phyloP scores from a whole-genome alignment of 331 rosid species.

The Malus hybrid region DNA sequence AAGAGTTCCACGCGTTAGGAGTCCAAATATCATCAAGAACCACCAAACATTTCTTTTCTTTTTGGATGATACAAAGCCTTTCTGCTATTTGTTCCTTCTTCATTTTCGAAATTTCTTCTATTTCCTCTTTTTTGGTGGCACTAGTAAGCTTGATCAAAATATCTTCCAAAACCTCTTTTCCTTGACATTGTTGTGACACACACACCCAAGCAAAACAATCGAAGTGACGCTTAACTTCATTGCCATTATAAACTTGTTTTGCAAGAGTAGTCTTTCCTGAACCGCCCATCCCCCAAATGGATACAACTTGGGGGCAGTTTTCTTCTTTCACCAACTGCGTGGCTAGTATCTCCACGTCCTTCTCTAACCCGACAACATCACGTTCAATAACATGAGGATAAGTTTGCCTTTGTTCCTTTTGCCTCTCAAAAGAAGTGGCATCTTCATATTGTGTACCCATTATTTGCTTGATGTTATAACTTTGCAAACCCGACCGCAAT shows the following conservation, averaged over 20 bases:
- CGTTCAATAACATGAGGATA: too few relatives aligned
- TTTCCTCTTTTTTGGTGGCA: neutral
- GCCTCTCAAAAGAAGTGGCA: too few relatives aligned
- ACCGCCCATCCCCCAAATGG: constrained; percentile 3
- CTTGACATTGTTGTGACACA: constrained; percentile 10
- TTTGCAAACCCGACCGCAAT: too few relatives aligned
- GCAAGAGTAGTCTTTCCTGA: constrained; percentile 7
- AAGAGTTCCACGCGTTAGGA: neutral
- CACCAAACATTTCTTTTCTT: neutral
- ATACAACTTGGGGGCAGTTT: neutral
- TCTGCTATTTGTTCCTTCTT: neutral
- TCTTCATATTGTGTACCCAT: too few relatives aligned
- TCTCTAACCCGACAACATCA: too few relatives aligned
- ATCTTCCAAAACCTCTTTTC: neutral
- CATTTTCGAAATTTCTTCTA: neutral
- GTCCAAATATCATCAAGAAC: constrained; percentile 8
- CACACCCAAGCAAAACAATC: constrained; percentile 13
- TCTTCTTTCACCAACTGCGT: neutral
- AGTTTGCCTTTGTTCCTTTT: too few relatives aligned
- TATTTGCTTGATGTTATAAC: too few relatives aligned
- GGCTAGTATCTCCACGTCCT: neutral
- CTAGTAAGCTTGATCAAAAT: neutral
- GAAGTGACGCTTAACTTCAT: neutral
- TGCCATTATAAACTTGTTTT: neutral
- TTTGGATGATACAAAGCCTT: neutral